phyloP scores from a whole-genome alignment of 345 rosid species.

The Arabidopsis suecica region DNA sequence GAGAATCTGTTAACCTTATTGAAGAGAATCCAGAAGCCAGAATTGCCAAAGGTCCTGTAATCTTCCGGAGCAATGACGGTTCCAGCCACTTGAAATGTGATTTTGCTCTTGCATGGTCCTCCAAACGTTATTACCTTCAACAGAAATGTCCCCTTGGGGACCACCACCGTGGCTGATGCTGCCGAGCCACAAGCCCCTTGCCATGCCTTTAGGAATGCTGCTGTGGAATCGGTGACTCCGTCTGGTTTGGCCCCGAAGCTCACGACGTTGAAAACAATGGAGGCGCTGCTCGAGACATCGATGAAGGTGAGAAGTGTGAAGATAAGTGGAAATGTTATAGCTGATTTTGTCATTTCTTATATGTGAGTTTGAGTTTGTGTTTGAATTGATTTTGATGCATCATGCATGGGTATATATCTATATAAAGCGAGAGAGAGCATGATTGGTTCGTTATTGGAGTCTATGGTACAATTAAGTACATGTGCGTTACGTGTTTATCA shows the following conservation, averaged over 20 bases:
- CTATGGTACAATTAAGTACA: constrained; percentile 37
- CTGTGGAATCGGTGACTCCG: constrained; percentile 57
- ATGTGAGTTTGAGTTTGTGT: constrained; percentile 26
- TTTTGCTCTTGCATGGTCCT: constrained; percentile 69
- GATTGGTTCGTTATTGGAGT: constrained; percentile 9
- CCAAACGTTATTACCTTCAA: constrained; percentile 48
- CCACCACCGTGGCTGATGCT: constrained; percentile 46
- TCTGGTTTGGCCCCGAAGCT: constrained; percentile 64
- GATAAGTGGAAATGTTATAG: constrained; percentile 11
- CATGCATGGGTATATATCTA: constrained; percentile 22
- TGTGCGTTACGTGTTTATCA: background rate
- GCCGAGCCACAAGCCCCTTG: constrained; percentile 55
- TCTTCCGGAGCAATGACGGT: constrained; percentile 65
- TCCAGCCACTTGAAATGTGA: constrained; percentile 50
- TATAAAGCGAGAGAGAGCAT: background rate
- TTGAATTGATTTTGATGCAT: constrained; percentile 21
- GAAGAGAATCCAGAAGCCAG: constrained; percentile 62
- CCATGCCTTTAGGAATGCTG: constrained; percentile 64
- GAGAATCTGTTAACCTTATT: constrained; percentile 49
- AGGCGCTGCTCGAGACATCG: constrained; percentile 33
- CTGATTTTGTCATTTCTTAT: constrained; percentile 28
- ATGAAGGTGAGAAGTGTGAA: constrained; percentile 20
- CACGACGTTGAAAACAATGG: constrained; percentile 51
- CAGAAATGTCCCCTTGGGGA: constrained; percentile 59
- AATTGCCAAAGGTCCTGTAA: constrained; percentile 46